phyloP scores from a whole-genome alignment of 768 basidiomycete genomes.

The Lentinula boryana region DNA sequence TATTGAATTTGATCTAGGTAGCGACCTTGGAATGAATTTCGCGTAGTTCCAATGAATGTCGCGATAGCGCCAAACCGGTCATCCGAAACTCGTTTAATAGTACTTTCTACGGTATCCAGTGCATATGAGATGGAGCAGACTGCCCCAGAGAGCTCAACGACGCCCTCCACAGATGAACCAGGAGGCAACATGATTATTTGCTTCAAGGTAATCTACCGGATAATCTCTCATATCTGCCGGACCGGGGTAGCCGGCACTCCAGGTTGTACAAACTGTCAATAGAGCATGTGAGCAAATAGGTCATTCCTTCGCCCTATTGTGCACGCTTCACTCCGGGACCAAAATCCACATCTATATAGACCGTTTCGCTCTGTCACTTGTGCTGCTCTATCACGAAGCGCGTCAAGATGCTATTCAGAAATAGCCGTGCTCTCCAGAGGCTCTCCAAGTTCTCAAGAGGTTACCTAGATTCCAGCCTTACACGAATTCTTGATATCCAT shows the following conservation, averaged over 20 bases:
- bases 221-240: background rate
- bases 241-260: too few relatives aligned
- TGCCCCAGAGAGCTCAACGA: background rate
- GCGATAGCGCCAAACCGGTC: conserved; percentile 15
- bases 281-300: background rate
- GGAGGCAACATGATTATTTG: background rate
- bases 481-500: conserved; percentile 55
- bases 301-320: background rate
- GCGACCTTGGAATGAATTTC: conserved; percentile 78
- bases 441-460: background rate
- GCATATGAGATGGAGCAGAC: conserved; percentile 33
- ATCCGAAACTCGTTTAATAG: background rate
- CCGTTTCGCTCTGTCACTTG: background rate
- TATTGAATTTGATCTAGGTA: background rate
- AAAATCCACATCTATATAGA: background rate
- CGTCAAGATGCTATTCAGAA: background rate
- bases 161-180: conserved; percentile 1
- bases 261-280: too few relatives aligned
- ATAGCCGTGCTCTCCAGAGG: background rate
- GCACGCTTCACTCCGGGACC: background rate
- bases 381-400: background rate
- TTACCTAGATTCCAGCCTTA: background rate
- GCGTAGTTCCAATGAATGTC: conserved; percentile 81
- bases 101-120: background rate
- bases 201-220: background rate